Evolutionary conservation across 2,329 filamentous ascomycete genomes (phyloP).

Genomic region (Penicillium oxalicum): DNA sequence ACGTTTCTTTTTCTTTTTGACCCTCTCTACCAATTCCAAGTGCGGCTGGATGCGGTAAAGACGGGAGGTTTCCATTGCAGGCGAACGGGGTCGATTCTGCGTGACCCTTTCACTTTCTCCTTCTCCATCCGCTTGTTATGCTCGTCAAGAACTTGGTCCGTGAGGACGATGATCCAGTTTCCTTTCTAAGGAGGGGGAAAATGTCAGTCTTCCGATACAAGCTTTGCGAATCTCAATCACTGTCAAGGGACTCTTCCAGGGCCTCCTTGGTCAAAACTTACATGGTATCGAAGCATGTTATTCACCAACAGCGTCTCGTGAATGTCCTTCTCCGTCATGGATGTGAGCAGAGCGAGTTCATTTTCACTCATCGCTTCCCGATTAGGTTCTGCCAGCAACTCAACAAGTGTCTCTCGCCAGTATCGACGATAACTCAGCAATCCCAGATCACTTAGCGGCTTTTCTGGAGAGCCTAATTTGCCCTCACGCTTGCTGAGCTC

Average conservation of each 20-base stretch:
- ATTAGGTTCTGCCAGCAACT: slow-evolving; percentile 69
- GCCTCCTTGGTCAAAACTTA: slow-evolving; percentile 25
- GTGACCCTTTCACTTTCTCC: slow-evolving; percentile 69
- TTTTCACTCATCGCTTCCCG: slow-evolving; percentile 70
- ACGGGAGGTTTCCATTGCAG: slow-evolving; percentile 96
- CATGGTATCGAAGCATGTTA: slow-evolving; percentile 89
- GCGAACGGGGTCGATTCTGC: slow-evolving; percentile 65
- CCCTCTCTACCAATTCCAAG: slow-evolving; percentile 80
- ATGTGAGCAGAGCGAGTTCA: slow-evolving; percentile 67
- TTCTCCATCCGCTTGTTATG: slow-evolving; percentile 69
- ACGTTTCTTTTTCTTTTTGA: background rate
- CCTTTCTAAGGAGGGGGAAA: slow-evolving; percentile 54
- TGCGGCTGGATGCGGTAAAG: slow-evolving; percentile 81
- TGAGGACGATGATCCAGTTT: slow-evolving; percentile 91
- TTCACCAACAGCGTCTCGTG: slow-evolving; percentile 89
- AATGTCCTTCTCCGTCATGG: slow-evolving; percentile 97
- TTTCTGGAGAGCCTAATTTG: slow-evolving; percentile 93
- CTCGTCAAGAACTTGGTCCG: slow-evolving; percentile 68
- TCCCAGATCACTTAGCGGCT: slow-evolving; percentile 89
- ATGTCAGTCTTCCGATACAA: slow-evolving; percentile 4
- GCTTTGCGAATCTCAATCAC: no score
- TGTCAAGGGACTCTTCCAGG: no score
- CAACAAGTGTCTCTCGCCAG: slow-evolving; percentile 92
- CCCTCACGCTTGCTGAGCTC: slow-evolving; percentile 92
- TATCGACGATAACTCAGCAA: slow-evolving; percentile 92